Percentiles rank a stretch among this genome's conserved stretches.
These are phyloP conservation scores for Eucalyptus polybractea DNA, from an alignment of 345 rosid species.

Conservation along the genomic window DNA sequence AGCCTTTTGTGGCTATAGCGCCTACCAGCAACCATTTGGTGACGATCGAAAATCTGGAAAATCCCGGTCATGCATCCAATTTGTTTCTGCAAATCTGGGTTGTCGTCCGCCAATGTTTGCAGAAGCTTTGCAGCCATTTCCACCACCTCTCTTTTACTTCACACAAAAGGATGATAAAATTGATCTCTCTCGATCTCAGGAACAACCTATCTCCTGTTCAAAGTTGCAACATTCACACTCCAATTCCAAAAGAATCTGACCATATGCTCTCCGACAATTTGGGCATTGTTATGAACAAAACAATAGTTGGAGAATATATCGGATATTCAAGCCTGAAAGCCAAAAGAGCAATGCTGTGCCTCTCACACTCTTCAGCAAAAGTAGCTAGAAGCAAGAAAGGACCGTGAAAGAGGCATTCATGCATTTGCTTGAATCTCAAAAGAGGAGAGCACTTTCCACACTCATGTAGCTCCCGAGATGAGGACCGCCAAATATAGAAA, in stretches of 20 bases:
- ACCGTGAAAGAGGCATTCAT: neutral
- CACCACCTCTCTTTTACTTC: neutral
- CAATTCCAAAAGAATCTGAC: neutral
- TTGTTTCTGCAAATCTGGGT: conserved; percentile 87
- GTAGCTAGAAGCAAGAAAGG: neutral
- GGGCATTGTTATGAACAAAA: neutral
- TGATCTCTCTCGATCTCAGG: neutral
- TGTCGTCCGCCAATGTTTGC: conserved; percentile 88
- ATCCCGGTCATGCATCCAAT: conserved; percentile 95
- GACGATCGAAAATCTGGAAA: conserved; percentile 84
- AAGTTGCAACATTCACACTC: neutral
- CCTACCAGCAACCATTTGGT: conserved; percentile 36
- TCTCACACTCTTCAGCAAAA: neutral
- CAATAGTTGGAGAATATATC: neutral
- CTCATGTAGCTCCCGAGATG: conserved; percentile 8
- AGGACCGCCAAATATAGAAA: conserved; percentile 16
- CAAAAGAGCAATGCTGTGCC: neutral
- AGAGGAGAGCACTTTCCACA: conserved; percentile 33
- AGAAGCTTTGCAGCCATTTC: conserved; percentile 91
- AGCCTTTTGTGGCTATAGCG: conserved; percentile 41
- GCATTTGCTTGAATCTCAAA: neutral
- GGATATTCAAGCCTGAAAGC: neutral
- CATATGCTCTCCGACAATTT: neutral
- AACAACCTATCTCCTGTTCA: neutral
- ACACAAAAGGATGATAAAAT: neutral